A percentile compares a stretch with the other conserved stretches of the same genome.
Evolutionary conservation across 257 asterid species (phyloP).

Genomic region (Scutellaria baicalensis): DNA sequence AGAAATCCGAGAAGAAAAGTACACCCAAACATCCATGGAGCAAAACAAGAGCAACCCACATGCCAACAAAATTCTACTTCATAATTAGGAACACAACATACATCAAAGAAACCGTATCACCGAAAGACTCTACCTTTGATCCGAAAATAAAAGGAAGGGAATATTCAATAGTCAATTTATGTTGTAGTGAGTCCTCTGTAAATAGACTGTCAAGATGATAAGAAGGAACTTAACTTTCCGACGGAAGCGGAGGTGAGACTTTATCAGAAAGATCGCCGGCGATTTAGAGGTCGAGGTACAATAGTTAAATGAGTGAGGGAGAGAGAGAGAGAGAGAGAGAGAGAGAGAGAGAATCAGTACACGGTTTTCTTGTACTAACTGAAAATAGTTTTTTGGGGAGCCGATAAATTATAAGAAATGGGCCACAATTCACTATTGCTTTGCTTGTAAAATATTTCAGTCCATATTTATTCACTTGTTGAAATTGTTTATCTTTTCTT

Average conservation of each 20-base stretch:
- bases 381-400: neutral
- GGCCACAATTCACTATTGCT: neutral
- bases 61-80: conserved; percentile 12
- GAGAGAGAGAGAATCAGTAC: conserved; percentile 19
- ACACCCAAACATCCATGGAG: conserved; percentile 27
- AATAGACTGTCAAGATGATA: neutral
- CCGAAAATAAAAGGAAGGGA: neutral
- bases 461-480: too few species aligned
- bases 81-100: neutral
- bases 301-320: neutral
- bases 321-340: conserved; percentile 10
- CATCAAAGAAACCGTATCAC: neutral
- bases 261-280: conserved; percentile 22
- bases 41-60: conserved; percentile 30
- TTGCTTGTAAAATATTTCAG: neutral
- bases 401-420: conserved; percentile 3
- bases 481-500: too few species aligned
- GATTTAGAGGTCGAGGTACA: neutral
- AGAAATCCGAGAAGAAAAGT: conserved; percentile 24
- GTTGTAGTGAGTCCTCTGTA: neutral
- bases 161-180: neutral
- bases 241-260: conserved; percentile 8
- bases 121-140: conserved; percentile 11
- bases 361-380: conserved; percentile 29
- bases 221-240: conserved; percentile 12